Evolutionary conservation across 2,329 filamentous ascomycete genomes (phyloP).

Genomic region (Penicillium brevicompactum): DNA sequence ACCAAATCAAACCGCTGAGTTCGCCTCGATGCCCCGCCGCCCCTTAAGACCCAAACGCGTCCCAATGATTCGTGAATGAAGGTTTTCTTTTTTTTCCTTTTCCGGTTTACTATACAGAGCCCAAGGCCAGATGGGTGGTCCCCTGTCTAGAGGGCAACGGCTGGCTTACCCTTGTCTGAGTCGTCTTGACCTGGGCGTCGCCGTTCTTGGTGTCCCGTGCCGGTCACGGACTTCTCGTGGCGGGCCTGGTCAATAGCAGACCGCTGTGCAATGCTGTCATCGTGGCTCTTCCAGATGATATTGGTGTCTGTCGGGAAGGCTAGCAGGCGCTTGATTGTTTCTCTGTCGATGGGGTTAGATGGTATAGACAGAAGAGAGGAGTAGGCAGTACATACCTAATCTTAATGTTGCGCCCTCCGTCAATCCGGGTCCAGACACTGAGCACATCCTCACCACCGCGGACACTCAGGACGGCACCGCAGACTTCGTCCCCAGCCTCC

Average conservation of each 20-base stretch:
- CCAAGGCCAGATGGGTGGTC: slow-evolving; percentile 28
- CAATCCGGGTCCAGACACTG: slow-evolving; percentile 95
- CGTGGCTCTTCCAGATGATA: slow-evolving; percentile 94
- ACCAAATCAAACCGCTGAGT: slow-evolving; percentile 39
- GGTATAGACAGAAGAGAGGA: neutral
- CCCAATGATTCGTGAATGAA: slow-evolving; percentile 36
- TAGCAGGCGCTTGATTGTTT: slow-evolving; percentile 90
- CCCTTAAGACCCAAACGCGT: slow-evolving; percentile 39
- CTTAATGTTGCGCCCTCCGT: slow-evolving; percentile 91
- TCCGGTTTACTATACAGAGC: slow-evolving; percentile 44
- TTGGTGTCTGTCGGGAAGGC: slow-evolving; percentile 84
- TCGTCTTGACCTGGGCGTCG: slow-evolving; percentile 50
- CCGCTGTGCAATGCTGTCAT: slow-evolving; percentile 91
- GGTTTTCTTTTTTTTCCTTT: slow-evolving; percentile 25
- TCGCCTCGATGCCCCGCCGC: slow-evolving; percentile 41
- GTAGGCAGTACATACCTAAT: slow-evolving; percentile 69
- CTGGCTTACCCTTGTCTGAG: slow-evolving; percentile 44
- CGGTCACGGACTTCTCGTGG: slow-evolving; percentile 70
- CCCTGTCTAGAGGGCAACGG: slow-evolving; percentile 31
- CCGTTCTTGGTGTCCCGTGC: slow-evolving; percentile 41
- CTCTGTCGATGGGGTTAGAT: slow-evolving; percentile 55
- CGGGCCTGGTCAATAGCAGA: slow-evolving; percentile 88
- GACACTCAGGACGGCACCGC: slow-evolving; percentile 90
- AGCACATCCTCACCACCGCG: slow-evolving; percentile 95
- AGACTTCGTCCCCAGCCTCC: slow-evolving; percentile 91